Evolutionary conservation across 2,329 filamentous ascomycete genomes (phyloP), one percentile per base, ranked within the genome.

Genomic region (Aulographum hederae): DNA sequence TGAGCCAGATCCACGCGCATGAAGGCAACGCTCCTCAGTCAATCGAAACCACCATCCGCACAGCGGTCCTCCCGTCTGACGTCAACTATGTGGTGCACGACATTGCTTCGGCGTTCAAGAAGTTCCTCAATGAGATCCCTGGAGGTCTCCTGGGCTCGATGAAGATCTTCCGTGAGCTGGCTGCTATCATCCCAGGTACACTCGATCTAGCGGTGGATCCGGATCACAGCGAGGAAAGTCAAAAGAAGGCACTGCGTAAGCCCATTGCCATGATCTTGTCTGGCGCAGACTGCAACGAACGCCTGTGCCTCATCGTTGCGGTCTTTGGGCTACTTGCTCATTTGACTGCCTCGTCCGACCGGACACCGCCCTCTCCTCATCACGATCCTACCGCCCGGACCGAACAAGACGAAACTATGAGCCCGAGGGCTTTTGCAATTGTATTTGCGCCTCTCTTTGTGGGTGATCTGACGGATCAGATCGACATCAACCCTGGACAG

Each of bases 31-130:
- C 6, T 6, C 10, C 56, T 13, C 56, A 61, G 6, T 33, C 43
- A 18, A 60, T 77, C 29, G 53, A 68, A 2, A 58, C 58, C 30
- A 78, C 72, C 1, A 67, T 71, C 18, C 59, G 67, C 20, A 67
- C 60, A 31, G 63, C 69, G 4, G 69, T 60, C 26, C 53, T 78
- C 2, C 73, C 74, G 3, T 20, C 51, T 2, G 69, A 76, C 41
- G 69, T 78, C 37, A 60, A 60, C 23, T 65, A 58, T 29, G 61
- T 65, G 5, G 57, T 69, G 3, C 69, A 78, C 37, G 74, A 78
- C 48, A 65, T 78, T 18, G 73, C 73, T 2, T 73, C 70, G 2
- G 61, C 68, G 0, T 77, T 79, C 50, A 78, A 78, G 42, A 64
- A 61, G 10, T 56, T 79, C n/a, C 53, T 79, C 1, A 60, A 63